Base-by-base conservation (phyloP, 768 basidiomycete genomes). In the Mycena filopes region DNA sequence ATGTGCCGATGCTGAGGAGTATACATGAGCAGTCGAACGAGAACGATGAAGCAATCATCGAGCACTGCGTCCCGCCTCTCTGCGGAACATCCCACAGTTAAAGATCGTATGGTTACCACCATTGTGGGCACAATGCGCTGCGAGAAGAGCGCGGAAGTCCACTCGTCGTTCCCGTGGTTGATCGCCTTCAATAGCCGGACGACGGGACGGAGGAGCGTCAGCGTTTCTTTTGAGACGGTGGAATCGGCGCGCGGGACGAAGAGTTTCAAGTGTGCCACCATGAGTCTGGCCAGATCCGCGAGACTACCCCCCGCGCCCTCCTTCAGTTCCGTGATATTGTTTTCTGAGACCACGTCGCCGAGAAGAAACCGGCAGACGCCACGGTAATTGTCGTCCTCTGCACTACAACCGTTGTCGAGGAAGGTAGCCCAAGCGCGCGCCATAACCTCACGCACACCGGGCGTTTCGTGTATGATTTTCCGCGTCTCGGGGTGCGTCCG, bases 21-120 rank as follows among this genome's bases (percentile, higher is more conserved):
- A 6, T 36, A 23, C 7, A 23, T 12, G n/a, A 58, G 56, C 2
- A 58, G 10, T 25, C 46, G 16, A 7, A 28, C 16, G 2, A 58
- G 21, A n/a, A 58, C 28, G 33, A 33, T 26, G 56, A 58, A 58
- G 23, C 56, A 58, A 36, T 58, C 56, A 13, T 48, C 46, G 5
- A 47, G 18, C 45, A 58, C 38, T 1, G 23, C 29, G 23, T 48
- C 23, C 25, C 23, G 4, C 28, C 13, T 33, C 5, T n/a, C 46
- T 13, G 20, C 33, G 45, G 45, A 3, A 15, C 11, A 36, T 11
- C 42, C 7, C 8, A 48, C n/a, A 40, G 46, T 3, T 3, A 48
- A 33, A 11, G 21, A 47, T 15, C 29, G 33, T 33, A 58, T 58
- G 33, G 21, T 26, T 4, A 45, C 2, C n/a, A 57, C 45, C n/a